These are phyloP conservation scores for Geotrichum bryndzae DNA, from an alignment of 1,139 yeast genomes.

Conservation along the genomic window DNA sequence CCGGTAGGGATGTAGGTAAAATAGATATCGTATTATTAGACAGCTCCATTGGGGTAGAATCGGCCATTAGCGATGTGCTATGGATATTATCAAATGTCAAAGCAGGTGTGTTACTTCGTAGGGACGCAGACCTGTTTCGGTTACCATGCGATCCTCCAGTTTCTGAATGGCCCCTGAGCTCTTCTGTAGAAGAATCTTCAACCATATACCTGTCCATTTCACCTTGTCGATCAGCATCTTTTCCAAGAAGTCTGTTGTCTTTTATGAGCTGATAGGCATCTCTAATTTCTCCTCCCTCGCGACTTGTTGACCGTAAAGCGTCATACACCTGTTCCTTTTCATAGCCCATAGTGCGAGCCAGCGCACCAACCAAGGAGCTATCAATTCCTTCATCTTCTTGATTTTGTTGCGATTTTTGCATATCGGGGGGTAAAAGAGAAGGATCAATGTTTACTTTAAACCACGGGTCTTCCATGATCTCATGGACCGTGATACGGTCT, in stretches of 20 bases:
- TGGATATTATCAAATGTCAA: constrained; percentile 33
- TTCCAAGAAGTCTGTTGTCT: constrained; percentile 61
- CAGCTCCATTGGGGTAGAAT: constrained; percentile 33
- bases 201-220: constrained; percentile 34
- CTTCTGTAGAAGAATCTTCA: constrained; percentile 22
- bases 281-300: constrained; percentile 65
- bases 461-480: constrained; percentile 95
- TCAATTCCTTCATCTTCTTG: constrained; percentile 47
- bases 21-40: constrained; percentile 69
- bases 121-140: constrained; percentile 17
- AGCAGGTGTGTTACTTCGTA: constrained; percentile 32
- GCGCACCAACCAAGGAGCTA: constrained; percentile 71
- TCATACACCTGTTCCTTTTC: constrained; percentile 79
- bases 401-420: constrained; percentile 31
- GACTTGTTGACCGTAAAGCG: constrained; percentile 49
- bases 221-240: constrained; percentile 25
- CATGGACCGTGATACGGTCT: constrained; percentile 90
- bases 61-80: constrained; percentile 31
- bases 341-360: constrained; percentile 87
- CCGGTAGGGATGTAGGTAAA: constrained; percentile 87
- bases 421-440: constrained; percentile 64
- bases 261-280: constrained; percentile 87
- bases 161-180: constrained; percentile 11
- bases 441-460: constrained; percentile 78
- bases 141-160: constrained; percentile 4